Percentiles rank a stretch among this genome's conserved stretches.
These are phyloP conservation scores for Boletus bicolor DNA, from an alignment of 768 basidiomycete species.

Conservation along the genomic window DNA sequence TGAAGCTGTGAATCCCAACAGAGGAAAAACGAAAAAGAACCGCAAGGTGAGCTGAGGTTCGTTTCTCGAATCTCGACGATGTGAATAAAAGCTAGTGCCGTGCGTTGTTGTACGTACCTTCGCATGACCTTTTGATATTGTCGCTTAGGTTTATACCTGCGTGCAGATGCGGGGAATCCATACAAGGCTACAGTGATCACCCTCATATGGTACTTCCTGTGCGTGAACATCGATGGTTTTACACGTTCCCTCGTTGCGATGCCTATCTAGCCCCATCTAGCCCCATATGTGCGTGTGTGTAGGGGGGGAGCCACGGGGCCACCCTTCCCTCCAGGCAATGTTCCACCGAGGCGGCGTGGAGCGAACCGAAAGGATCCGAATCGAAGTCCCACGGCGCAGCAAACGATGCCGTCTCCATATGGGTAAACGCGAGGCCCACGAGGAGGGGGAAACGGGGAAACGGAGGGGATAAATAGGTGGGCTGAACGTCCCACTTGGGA, in stretches of 20 bases:
- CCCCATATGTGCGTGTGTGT: slow-evolving; percentile 2
- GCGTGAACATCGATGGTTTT: background rate
- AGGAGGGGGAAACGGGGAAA: background rate
- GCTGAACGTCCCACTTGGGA: background rate
- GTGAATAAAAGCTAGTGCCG: background rate
- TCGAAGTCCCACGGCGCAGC: background rate
- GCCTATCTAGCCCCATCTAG: background rate
- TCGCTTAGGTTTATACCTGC: background rate
- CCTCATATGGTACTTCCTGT: slow-evolving; percentile 13
- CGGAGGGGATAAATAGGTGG: slow-evolving; percentile 10
- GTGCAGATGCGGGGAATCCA: background rate
- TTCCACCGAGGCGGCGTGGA: background rate
- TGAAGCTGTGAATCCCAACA: background rate
- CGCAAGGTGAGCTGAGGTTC: background rate
- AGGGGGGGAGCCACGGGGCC: background rate
- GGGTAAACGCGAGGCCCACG: background rate
- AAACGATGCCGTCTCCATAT: background rate
- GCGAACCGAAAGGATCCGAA: background rate
- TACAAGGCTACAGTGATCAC: background rate
- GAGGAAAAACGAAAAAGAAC: background rate
- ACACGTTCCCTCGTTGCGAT: background rate
- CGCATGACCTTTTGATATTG: background rate
- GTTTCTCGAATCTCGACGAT: background rate
- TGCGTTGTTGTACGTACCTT: background rate
- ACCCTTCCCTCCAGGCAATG: background rate